phyloP scores from a whole-genome alignment of 148 eudicot genomes.

The Spergularia marina region DNA sequence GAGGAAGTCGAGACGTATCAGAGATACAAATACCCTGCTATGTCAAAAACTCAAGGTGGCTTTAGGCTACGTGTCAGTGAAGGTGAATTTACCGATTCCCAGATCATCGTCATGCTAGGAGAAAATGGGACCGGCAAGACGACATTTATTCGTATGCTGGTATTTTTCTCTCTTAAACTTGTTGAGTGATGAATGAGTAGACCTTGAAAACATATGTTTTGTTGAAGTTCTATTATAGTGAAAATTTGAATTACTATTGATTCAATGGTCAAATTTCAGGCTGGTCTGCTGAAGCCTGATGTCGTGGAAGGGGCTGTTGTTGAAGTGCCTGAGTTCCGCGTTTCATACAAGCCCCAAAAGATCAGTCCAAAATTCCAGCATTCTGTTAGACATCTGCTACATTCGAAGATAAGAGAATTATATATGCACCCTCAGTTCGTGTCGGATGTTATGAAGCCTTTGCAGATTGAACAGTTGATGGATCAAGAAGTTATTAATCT shows the following conservation, averaged over 20 bases:
- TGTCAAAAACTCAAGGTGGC: slow-evolving; percentile 81
- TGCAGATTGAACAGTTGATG: slow-evolving; percentile 87
- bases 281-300: slow-evolving; percentile 89
- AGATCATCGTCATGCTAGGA: slow-evolving; percentile 93
- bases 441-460: slow-evolving; percentile 97
- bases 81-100: slow-evolving; percentile 98
- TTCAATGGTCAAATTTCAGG: slow-evolving; percentile 42
- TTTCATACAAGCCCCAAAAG: slow-evolving; percentile 96
- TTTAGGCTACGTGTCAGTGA: slow-evolving; percentile 69
- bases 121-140: slow-evolving; percentile 99
- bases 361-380: slow-evolving; percentile 75
- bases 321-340: slow-evolving; percentile 84
- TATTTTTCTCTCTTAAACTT: slow-evolving; percentile 27
- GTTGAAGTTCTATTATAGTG: background rate
- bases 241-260: background rate
- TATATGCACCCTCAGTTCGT: slow-evolving; percentile 83
- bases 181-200: background rate
- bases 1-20: slow-evolving; percentile 90
- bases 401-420: slow-evolving; percentile 77
- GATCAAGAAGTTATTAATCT: slow-evolving; percentile 94
- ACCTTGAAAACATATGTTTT: background rate
- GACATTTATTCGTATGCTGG: slow-evolving; percentile 94
- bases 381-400: slow-evolving; percentile 66
- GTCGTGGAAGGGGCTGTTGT: slow-evolving; percentile 63
- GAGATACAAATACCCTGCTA: slow-evolving; percentile 83